phyloP scores from a whole-genome alignment of 2,329 filamentous ascomycete genomes.

The Calonectria pseudoreteaudii region DNA sequence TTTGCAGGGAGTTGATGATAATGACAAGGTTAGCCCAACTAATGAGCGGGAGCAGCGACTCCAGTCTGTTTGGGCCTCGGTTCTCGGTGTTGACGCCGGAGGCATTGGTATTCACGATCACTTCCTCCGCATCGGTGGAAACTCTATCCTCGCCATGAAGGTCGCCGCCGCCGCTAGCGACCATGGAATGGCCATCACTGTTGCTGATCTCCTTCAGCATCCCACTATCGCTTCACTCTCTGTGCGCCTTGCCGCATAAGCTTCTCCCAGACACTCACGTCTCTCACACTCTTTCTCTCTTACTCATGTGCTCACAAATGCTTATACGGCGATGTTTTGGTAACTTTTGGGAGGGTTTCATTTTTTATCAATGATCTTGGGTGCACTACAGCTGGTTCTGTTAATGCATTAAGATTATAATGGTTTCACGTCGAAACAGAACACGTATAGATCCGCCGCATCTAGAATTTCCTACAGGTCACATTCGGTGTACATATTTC shows the following conservation, averaged over 20 bases:
- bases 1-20: background rate
- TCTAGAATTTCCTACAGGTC: constrained; percentile 2
- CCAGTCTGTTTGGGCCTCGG: constrained; percentile 22
- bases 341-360: background rate
- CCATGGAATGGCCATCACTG: constrained; percentile 50
- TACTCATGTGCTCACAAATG: constrained; percentile 1
- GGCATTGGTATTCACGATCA: constrained; percentile 24
- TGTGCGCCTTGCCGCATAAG: constrained; percentile 2
- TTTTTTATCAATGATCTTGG: background rate
- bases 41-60: constrained; percentile 11
- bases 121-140: constrained; percentile 22
- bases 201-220: constrained; percentile 51
- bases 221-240: constrained; percentile 19
- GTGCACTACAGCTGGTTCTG: background rate
- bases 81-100: constrained; percentile 13
- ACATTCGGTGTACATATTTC: background rate
- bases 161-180: constrained; percentile 53
- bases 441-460: constrained; percentile 7
- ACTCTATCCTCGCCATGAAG: constrained; percentile 41
- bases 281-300: background rate
- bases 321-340: background rate
- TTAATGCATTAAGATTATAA: background rate
- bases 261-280: background rate
- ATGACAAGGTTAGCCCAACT: background rate
- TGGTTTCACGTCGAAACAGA: constrained; percentile 4